Evolutionary conservation across 1,284 basidiomycete species (phyloP).

Genomic region (Boletus smithii): DNA sequence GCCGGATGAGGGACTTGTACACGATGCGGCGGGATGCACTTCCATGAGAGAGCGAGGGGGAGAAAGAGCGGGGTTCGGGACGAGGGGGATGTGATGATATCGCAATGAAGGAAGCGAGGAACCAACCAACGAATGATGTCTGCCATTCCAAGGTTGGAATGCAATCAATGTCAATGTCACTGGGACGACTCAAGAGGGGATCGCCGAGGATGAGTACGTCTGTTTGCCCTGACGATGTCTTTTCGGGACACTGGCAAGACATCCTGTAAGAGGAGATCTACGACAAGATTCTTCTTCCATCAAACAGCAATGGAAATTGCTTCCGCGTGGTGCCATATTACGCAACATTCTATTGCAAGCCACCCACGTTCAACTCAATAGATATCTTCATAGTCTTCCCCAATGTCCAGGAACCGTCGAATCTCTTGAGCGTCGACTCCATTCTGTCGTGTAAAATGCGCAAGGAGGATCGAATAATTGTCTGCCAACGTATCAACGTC

Average conservation of each 20-base stretch:
- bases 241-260: constrained; percentile 23
- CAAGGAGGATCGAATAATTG: constrained; percentile 59
- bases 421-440: constrained; percentile 57
- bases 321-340: constrained; percentile 13
- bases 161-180: constrained; percentile 6
- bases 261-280: constrained; percentile 3
- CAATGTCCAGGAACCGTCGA: constrained; percentile 60
- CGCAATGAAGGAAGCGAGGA: constrained; percentile 3
- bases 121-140: background rate
- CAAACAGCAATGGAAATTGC: constrained; percentile 10
- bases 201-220: constrained; percentile 17
- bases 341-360: constrained; percentile 1
- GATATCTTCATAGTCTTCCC: constrained; percentile 73
- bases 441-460: constrained; percentile 62
- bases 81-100: constrained; percentile 2
- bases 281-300: background rate
- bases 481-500: constrained; percentile 34
- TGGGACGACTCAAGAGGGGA: constrained; percentile 6
- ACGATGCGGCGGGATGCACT: background rate
- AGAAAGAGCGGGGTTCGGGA: too few species aligned
- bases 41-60: constrained; percentile 3
- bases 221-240: constrained; percentile 21
- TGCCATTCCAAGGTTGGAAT: constrained; percentile 27
- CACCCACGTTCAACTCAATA: constrained; percentile 35
- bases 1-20: background rate